A percentile compares a stretch with the other conserved stretches of the same genome.
Conservation (phyloP, 371 early-diverging fungal species). For the Mucor irregularis region DNA sequence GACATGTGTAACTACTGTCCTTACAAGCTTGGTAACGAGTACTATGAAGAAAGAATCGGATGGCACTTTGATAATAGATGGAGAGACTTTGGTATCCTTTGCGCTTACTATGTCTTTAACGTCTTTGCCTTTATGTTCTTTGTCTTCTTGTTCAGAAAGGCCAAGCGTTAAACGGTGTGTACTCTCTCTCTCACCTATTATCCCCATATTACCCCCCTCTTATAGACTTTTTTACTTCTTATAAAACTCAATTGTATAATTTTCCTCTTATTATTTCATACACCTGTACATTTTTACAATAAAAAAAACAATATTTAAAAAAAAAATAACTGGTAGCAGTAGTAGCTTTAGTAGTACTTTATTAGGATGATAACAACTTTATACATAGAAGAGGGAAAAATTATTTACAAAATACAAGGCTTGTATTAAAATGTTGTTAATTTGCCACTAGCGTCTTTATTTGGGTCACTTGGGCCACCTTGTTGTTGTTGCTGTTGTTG, state of each 20-base stretch:
- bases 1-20: conserved; percentile 68
- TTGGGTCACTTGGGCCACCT: neutral
- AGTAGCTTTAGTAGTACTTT: too few relatives aligned
- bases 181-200: neutral
- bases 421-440: conserved; percentile 2
- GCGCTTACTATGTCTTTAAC: conserved; percentile 62
- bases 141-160: conserved; percentile 48
- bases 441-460: neutral
- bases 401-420: neutral
- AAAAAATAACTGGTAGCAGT: too few relatives aligned
- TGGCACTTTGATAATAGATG: conserved; percentile 72
- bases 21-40: conserved; percentile 62
- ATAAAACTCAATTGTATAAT: neutral
- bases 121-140: conserved; percentile 49
- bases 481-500: neutral
- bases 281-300: too few relatives aligned
- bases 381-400: neutral
- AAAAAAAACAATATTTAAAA: too few relatives aligned
- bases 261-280: too few relatives aligned
- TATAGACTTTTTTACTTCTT: neutral
- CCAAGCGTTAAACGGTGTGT: conserved; percentile 49
- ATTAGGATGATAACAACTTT: neutral
- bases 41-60: conserved; percentile 44
- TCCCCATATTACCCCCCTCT: neutral
- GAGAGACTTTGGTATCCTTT: conserved; percentile 72